These are phyloP conservation scores for Narthecium ossifragum DNA, from an alignment of 106 monocot genomes.

Conservation along the genomic window DNA sequence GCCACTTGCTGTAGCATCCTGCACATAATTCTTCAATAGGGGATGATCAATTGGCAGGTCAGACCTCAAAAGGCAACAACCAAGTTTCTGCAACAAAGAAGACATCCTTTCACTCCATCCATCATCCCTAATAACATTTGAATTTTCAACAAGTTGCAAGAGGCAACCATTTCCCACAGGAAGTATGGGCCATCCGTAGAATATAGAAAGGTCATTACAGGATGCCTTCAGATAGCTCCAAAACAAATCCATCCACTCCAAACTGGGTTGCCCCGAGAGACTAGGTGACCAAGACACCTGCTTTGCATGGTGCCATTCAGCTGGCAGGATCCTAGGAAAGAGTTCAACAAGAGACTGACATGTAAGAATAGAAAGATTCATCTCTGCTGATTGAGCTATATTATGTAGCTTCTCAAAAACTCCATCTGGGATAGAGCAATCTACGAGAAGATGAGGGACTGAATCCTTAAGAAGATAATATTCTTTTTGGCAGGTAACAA, in stretches of 20 bases:
- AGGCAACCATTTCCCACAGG: constrained; percentile 65
- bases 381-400: constrained; percentile 54
- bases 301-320: constrained; percentile 77
- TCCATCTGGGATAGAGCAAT: constrained; percentile 45
- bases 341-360: constrained; percentile 74
- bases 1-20: constrained; percentile 75
- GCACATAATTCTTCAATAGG: constrained; percentile 72
- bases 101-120: constrained; percentile 95
- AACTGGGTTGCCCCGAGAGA: constrained; percentile 64
- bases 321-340: constrained; percentile 77
- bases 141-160: constrained; percentile 58
- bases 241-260: constrained; percentile 76
- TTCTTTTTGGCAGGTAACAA: constrained; percentile 44
- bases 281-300: constrained; percentile 71
- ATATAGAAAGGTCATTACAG: constrained; percentile 69
- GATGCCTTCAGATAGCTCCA: constrained; percentile 83
- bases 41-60: constrained; percentile 78
- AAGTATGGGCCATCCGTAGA: constrained; percentile 80
- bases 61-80: constrained; percentile 60
- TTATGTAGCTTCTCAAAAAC: constrained; percentile 46
- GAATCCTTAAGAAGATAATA: constrained; percentile 70
- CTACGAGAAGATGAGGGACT: constrained; percentile 69
- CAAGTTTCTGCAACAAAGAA: constrained; percentile 71
- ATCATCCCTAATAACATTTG: constrained; percentile 76
- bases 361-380: constrained; percentile 65